Percentiles rank a stretch among this genome's conserved stretches.
Evolutionary conservation across 228 moss, liverwort and hornwort species (phyloP).

Genomic region (Sphagnum magellanicum): DNA sequence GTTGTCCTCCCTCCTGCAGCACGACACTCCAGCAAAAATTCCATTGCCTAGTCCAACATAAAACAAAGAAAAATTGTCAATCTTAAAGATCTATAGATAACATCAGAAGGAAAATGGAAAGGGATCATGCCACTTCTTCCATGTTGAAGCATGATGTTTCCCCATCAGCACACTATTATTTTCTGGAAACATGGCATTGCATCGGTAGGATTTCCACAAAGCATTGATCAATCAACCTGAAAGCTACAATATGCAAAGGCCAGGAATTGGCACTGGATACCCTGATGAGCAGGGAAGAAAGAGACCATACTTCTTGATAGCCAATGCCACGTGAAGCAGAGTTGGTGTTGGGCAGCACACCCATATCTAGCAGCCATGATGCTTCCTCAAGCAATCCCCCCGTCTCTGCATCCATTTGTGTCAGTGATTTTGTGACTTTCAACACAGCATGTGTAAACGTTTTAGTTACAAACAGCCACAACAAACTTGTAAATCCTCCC

Average conservation of each 20-base stretch:
- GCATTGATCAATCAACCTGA: background rate
- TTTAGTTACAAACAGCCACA: background rate
- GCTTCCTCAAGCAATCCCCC: constrained; percentile 82
- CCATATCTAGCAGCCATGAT: constrained; percentile 69
- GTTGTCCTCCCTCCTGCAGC: constrained; percentile 23
- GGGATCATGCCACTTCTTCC: background rate
- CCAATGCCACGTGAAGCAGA: constrained; percentile 91
- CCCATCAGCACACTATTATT: background rate
- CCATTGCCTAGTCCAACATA: constrained; percentile 62
- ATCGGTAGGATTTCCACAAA: background rate
- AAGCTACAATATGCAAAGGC: background rate
- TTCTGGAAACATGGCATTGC: background rate
- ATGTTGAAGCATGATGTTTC: background rate
- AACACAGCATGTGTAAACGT: background rate
- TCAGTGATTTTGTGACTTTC: background rate
- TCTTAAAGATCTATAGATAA: background rate
- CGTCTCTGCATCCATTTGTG: constrained; percentile 16
- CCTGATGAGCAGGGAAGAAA: background rate
- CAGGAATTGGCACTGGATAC: too few species aligned
- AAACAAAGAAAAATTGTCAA: background rate
- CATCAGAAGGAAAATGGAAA: background rate
- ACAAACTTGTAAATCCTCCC: background rate
- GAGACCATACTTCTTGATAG: constrained; percentile 63
- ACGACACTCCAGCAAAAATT: constrained; percentile 58
- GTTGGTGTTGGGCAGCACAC: constrained; percentile 57